Evolutionary conservation across 441 rosid species (phyloP).

Genomic region (Dalechampia spathulata): DNA sequence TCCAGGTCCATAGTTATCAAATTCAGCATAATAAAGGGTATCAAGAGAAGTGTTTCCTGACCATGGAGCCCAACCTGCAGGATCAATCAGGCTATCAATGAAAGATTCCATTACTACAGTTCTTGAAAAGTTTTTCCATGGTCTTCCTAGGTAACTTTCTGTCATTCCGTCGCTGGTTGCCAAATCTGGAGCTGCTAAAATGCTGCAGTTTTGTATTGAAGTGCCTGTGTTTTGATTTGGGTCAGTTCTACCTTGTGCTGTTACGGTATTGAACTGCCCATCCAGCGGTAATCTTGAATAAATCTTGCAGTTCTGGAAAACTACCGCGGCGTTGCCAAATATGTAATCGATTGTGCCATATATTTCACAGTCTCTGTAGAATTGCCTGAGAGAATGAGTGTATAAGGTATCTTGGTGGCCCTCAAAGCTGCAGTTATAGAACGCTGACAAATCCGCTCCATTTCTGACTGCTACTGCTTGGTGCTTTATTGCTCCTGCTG

Average conservation of each 20-base stretch:
- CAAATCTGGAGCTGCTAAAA: conserved; percentile 41
- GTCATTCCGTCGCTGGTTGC: conserved; percentile 27
- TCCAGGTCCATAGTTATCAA: conserved; percentile 47
- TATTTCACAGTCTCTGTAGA: conserved; percentile 65
- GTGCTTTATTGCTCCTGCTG: conserved; percentile 63
- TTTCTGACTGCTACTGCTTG: conserved; percentile 64
- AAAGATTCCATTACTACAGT: conserved; percentile 52
- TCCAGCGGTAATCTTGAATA: conserved; percentile 44
- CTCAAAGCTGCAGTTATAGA: conserved; percentile 70
- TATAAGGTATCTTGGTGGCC: conserved; percentile 77
- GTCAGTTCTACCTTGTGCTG: conserved; percentile 75
- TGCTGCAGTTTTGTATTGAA: conserved; percentile 53
- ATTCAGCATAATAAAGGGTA: conserved; percentile 61
- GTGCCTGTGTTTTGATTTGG: conserved; percentile 74
- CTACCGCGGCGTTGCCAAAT: conserved; percentile 73
- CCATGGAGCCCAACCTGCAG: conserved; percentile 66
- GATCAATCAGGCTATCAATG: conserved; percentile 39
- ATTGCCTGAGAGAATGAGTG: conserved; percentile 58
- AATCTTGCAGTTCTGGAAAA: conserved; percentile 59
- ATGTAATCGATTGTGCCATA: too few species aligned
- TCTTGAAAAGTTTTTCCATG: conserved; percentile 68
- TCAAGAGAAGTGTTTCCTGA: conserved; percentile 35
- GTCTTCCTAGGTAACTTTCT: conserved; percentile 57
- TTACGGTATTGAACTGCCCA: conserved; percentile 57
- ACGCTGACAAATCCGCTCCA: conserved; percentile 59